phyloP scores from a whole-genome alignment of 805 yeast genomes.

The Sugiyamaella marilandica region DNA sequence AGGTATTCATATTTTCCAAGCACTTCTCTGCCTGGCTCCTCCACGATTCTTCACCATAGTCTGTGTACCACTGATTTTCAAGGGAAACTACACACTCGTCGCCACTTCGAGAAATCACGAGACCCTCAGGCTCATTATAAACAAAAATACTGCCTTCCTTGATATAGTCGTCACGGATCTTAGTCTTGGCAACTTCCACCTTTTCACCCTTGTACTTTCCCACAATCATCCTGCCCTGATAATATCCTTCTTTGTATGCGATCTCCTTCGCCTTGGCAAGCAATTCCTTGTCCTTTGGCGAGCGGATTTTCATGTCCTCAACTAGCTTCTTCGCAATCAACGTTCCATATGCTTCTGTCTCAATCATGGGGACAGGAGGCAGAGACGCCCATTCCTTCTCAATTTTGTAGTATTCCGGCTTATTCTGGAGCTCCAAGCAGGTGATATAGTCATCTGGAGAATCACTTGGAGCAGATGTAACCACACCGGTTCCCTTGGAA shows the following conservation, averaged over 20 bases:
- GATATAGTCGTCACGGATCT: conserved; percentile 76
- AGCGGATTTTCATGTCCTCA: conserved; percentile 82
- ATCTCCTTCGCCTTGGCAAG: conserved; percentile 89
- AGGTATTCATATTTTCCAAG: conserved; percentile 69
- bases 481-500: conserved; percentile 97
- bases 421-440: conserved; percentile 72
- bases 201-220: conserved; percentile 85
- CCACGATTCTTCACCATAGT: conserved; percentile 95
- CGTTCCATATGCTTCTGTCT: conserved; percentile 83
- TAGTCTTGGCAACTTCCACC: conserved; percentile 87
- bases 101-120: conserved; percentile 90
- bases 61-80: conserved; percentile 98
- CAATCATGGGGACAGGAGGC: conserved; percentile 68
- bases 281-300: conserved; percentile 86
- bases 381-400: conserved; percentile 79
- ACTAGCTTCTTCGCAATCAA: conserved; percentile 79
- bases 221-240: conserved; percentile 73
- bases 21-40: conserved; percentile 75
- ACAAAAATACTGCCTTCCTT: conserved; percentile 75
- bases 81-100: conserved; percentile 94
- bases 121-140: conserved; percentile 90
- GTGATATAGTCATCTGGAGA: conserved; percentile 97
- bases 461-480: conserved; percentile 97
- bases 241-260: conserved; percentile 95
- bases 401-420: conserved; percentile 85